A percentile compares a stretch with the other conserved stretches of the same genome.
Evolutionary conservation across 2,329 filamentous ascomycete genomes (phyloP).

Genomic region (Bipolaris gigantea): DNA sequence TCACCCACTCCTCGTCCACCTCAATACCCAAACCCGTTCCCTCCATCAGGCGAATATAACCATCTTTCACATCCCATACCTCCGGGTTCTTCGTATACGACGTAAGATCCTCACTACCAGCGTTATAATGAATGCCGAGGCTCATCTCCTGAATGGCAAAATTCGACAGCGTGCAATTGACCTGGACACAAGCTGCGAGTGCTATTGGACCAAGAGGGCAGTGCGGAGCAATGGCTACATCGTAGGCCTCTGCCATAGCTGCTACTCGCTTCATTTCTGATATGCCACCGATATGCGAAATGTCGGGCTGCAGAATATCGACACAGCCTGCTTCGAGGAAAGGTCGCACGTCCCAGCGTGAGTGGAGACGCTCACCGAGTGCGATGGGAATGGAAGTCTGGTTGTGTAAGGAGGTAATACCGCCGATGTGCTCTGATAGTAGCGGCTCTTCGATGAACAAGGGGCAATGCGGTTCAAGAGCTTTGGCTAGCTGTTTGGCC

Average conservation of each 20-base stretch:
- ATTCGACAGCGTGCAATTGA: constrained; percentile 63
- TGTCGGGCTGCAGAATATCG: constrained; percentile 74
- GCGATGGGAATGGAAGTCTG: constrained; percentile 67
- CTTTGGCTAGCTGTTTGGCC: constrained; percentile 72
- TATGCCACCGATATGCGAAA: constrained; percentile 72
- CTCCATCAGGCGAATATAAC: constrained; percentile 63
- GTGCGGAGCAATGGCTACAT: constrained; percentile 72
- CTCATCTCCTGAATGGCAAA: constrained; percentile 78
- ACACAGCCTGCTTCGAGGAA: constrained; percentile 69
- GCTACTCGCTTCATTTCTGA: constrained; percentile 71
- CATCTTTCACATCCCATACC: constrained; percentile 67
- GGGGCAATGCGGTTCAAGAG: constrained; percentile 67
- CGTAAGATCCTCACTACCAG: constrained; percentile 47
- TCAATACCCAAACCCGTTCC: constrained; percentile 70
- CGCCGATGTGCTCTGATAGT: constrained; percentile 68
- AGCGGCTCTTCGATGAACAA: constrained; percentile 78
- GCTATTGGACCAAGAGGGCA: constrained; percentile 74
- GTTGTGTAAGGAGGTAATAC: constrained; percentile 62
- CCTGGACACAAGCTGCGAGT: constrained; percentile 70
- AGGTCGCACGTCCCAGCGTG: constrained; percentile 71
- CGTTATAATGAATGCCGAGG: constrained; percentile 77
- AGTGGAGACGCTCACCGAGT: constrained; percentile 71
- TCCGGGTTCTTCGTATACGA: constrained; percentile 67
- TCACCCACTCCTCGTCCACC: constrained; percentile 67
- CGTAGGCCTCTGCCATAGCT: constrained; percentile 71